Conservation (phyloP, 1,284 basidiomycete genomes). For the Inonotus obliquus region DNA sequence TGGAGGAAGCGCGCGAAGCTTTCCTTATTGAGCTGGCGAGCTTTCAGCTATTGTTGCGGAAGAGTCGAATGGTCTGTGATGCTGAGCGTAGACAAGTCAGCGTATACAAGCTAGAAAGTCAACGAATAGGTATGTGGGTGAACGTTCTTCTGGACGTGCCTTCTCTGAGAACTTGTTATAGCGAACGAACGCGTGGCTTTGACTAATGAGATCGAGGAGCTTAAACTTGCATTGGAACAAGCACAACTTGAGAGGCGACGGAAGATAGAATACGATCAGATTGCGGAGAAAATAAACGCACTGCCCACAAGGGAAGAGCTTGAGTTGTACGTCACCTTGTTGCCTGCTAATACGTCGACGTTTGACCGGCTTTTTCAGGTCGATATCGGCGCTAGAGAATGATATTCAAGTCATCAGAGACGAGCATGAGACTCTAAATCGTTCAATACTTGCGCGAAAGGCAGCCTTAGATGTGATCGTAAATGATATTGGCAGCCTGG, state of each 20-base stretch:
- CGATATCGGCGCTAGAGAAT: slow-evolving; percentile 64
- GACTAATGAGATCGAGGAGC: slow-evolving; percentile 64
- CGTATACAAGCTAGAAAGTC: slow-evolving; percentile 67
- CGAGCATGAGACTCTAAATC: slow-evolving; percentile 69
- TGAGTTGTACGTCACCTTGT: slow-evolving; percentile 47
- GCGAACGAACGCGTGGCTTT: slow-evolving; percentile 66
- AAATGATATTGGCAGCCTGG: slow-evolving; percentile 51
- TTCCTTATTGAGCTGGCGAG: slow-evolving; percentile 71
- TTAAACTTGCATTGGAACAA: slow-evolving; percentile 69
- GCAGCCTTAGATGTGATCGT: slow-evolving; percentile 61
- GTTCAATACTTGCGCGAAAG: slow-evolving; percentile 63
- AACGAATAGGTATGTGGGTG: slow-evolving; percentile 55
- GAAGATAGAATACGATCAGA: slow-evolving; percentile 79
- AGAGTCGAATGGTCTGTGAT: slow-evolving; percentile 74
- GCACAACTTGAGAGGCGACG: slow-evolving; percentile 67
- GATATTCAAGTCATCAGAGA: slow-evolving; percentile 69
- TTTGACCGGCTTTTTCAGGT: slow-evolving; percentile 35
- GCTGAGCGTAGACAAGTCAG: slow-evolving; percentile 77
- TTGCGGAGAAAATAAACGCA: slow-evolving; percentile 78
- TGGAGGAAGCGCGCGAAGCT: slow-evolving; percentile 71
- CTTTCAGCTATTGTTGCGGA: slow-evolving; percentile 68
- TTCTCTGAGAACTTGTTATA: slow-evolving; percentile 27
- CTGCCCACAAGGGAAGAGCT: slow-evolving; percentile 70
- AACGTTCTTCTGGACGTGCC: background rate
- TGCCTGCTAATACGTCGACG: background rate